Evolutionary conservation across 768 basidiomycete species (phyloP).

Genomic region (Botryobasidium botryosum): DNA sequence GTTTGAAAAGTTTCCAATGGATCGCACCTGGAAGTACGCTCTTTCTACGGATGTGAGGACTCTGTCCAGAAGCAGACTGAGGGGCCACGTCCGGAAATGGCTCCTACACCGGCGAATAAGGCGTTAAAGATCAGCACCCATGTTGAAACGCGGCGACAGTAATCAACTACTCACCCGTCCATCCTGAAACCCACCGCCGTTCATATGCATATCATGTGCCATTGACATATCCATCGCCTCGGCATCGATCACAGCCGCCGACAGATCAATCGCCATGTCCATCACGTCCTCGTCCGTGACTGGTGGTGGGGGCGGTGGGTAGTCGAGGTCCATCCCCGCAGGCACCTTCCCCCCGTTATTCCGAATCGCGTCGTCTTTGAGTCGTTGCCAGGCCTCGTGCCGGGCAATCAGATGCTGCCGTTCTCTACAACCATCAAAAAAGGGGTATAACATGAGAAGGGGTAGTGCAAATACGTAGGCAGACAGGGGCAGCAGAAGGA

Average conservation of each 20-base stretch:
- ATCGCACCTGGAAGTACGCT: conserved; percentile 77
- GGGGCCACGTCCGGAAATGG: conserved; percentile 45
- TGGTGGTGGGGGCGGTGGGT: conserved; percentile 62
- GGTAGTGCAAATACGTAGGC: conserved; percentile 37
- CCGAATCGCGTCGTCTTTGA: conserved; percentile 57
- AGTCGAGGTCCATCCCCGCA: conserved; percentile 39
- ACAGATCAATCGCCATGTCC: conserved; percentile 80
- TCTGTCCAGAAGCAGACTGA: conserved; percentile 39
- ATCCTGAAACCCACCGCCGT: conserved; percentile 30
- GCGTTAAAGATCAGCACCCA: too few relatives aligned
- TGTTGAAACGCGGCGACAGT: neutral
- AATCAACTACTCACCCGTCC: conserved; percentile 39
- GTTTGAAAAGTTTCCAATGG: conserved; percentile 10
- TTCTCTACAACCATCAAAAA: conserved; percentile 36
- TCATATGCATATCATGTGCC: conserved; percentile 33
- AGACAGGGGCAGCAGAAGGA: too few relatives aligned
- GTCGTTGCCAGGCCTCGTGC: conserved; percentile 78
- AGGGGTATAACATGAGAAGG: neutral
- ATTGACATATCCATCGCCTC: conserved; percentile 30
- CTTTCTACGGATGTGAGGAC: conserved; percentile 82
- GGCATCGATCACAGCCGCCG: conserved; percentile 64
- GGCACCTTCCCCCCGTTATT: conserved; percentile 62
- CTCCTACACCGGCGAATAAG: conserved; percentile 28
- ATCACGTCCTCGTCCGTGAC: conserved; percentile 74
- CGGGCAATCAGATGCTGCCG: conserved; percentile 70